A percentile compares a stretch with the other conserved stretches of the same genome.
phyloP scores from a whole-genome alignment of 345 rosid species.

The Citrus glauca region DNA sequence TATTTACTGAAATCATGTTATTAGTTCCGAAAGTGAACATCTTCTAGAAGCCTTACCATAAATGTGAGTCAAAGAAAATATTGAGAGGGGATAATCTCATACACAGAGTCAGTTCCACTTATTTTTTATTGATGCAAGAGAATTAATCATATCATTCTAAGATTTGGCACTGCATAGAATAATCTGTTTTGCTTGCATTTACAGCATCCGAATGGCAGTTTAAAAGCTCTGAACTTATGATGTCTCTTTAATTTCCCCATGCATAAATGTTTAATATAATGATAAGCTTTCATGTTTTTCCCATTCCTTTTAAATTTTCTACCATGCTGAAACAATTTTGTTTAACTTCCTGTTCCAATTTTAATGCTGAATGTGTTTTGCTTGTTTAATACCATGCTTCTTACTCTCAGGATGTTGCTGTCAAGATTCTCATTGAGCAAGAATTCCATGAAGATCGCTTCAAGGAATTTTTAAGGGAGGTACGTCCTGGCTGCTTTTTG shows the following conservation, averaged over 20 bases:
- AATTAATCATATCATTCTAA: background rate
- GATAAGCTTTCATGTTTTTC: background rate
- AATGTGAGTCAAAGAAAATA: too few relatives aligned
- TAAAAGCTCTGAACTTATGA: background rate
- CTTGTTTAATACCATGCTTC: constrained; percentile 10
- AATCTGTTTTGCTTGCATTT: background rate
- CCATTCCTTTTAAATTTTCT: background rate
- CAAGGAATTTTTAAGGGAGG: constrained; percentile 50
- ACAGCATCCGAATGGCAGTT: background rate
- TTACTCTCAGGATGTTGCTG: constrained; percentile 51
- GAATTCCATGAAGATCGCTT: constrained; percentile 38
- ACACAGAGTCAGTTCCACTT: background rate
- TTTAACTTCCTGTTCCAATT: background rate
- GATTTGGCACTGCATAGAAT: background rate
- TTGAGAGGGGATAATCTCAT: background rate
- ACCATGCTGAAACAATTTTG: background rate
- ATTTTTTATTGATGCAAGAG: background rate
- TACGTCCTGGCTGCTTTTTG: constrained; percentile 12
- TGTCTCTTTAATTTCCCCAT: background rate
- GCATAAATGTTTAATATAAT: background rate
- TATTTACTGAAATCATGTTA: background rate
- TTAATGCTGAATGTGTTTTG: background rate
- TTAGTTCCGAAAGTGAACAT: background rate
- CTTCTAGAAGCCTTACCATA: background rate
- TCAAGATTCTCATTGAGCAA: constrained; percentile 54